Evolutionary conservation across 169 alveolate genomes (phyloP).

Genomic region (Sarcocystis neurona): DNA sequence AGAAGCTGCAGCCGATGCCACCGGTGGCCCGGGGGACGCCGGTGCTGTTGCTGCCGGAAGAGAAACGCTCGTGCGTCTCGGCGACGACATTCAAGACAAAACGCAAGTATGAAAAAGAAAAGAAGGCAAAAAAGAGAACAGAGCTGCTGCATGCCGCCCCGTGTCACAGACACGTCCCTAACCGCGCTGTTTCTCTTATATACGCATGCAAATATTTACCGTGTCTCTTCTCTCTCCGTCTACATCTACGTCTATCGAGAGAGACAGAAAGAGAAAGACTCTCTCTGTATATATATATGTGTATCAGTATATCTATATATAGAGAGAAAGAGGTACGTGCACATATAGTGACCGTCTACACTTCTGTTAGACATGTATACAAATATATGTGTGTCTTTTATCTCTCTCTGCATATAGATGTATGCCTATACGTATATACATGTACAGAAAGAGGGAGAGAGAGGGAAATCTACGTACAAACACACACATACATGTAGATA

Average conservation of each 20-base stretch:
- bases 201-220: no score
- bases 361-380: neutral
- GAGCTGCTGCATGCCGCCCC: no score
- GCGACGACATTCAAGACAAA: conserved; percentile 58
- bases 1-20: neutral
- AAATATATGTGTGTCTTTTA: neutral
- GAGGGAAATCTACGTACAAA: no score
- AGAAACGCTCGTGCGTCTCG: conserved; percentile 41
- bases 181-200: no score
- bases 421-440: no score
- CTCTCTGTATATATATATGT: neutral
- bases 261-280: neutral
- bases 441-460: neutral
- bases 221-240: no score
- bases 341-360: neutral
- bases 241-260: neutral
- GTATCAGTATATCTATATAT: neutral
- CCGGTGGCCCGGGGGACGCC: conserved; percentile 13
- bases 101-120: conserved; percentile 37
- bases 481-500: neutral
- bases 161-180: no score
- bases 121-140: no score
- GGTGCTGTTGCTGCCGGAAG: neutral
- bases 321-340: neutral
- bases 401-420: neutral